A percentile compares a stretch with the other conserved stretches of the same genome.
phyloP scores from a whole-genome alignment of 1,284 basidiomycete genomes.

The Ceratobasidium papillatum region DNA sequence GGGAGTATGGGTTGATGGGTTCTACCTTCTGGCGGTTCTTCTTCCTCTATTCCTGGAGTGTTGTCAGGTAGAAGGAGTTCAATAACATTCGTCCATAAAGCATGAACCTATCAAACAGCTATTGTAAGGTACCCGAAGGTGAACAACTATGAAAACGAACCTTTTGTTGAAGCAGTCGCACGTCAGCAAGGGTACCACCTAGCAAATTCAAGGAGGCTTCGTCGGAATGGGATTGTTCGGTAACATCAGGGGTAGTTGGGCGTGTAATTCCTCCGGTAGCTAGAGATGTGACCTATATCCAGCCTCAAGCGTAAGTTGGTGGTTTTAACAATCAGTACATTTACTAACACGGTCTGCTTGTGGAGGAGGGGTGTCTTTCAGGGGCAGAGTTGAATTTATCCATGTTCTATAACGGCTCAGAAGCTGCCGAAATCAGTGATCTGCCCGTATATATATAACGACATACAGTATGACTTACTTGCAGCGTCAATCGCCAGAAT shows the following conservation, averaged over 20 bases:
- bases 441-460: background rate
- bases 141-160: background rate
- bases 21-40: conserved; percentile 63
- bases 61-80: conserved; percentile 61
- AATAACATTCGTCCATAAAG: conserved; percentile 71
- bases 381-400: conserved; percentile 63
- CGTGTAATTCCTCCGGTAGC: background rate
- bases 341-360: conserved; percentile 52
- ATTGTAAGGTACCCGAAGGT: background rate
- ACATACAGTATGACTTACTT: conserved; percentile 63
- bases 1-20: background rate
- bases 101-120: background rate
- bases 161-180: conserved; percentile 31
- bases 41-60: conserved; percentile 53
- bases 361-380: conserved; percentile 39
- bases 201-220: conserved; percentile 2
- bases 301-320: conserved; percentile 39
- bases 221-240: conserved; percentile 13
- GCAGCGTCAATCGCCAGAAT: conserved; percentile 89
- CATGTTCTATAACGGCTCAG: conserved; percentile 80
- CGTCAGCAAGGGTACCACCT: conserved; percentile 26
- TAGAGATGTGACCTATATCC: conserved; percentile 6
- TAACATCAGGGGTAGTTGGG: conserved; percentile 21
- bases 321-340: background rate
- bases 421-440: conserved; percentile 61